A percentile compares a stretch with the other conserved stretches of the same genome.
phyloP scores from a whole-genome alignment of 257 asterid genomes.

The Knoxia roxburghii region DNA sequence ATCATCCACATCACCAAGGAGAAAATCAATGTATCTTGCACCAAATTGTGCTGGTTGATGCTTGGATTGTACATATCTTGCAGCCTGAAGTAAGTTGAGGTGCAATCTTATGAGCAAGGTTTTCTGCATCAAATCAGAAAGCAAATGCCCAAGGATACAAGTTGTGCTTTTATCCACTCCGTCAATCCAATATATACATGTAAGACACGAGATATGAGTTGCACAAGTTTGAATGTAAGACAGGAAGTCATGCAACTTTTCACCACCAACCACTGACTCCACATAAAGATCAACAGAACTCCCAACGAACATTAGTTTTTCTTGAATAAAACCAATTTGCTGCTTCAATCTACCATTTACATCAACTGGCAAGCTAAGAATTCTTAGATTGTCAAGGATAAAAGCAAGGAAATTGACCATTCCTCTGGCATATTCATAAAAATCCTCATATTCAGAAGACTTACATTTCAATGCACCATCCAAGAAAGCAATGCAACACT shows the following conservation, averaged over 20 bases:
- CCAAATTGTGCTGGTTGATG: neutral
- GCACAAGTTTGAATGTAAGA: neutral
- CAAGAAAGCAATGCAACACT: neutral
- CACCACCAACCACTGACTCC: neutral
- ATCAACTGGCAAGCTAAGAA: neutral
- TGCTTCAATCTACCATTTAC: neutral
- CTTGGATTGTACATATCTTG: neutral
- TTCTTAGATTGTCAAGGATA: neutral
- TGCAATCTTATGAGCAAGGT: neutral
- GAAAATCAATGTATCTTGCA: conserved; percentile 2
- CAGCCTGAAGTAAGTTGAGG: neutral
- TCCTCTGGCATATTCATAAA: neutral
- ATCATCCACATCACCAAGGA: neutral
- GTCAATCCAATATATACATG: neutral
- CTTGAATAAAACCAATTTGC: neutral
- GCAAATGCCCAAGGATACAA: neutral
- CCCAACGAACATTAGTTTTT: neutral
- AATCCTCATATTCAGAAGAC: neutral
- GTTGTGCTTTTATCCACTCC: neutral
- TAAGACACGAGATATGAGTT: neutral
- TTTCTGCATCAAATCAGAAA: conserved; percentile 4
- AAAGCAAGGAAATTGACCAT: neutral
- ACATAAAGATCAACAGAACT: neutral
- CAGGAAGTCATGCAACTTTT: neutral
- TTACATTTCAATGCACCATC: neutral